Conservation (phyloP, 371 early-diverging fungal species). For the Dinochytrium kinnereticum region DNA sequence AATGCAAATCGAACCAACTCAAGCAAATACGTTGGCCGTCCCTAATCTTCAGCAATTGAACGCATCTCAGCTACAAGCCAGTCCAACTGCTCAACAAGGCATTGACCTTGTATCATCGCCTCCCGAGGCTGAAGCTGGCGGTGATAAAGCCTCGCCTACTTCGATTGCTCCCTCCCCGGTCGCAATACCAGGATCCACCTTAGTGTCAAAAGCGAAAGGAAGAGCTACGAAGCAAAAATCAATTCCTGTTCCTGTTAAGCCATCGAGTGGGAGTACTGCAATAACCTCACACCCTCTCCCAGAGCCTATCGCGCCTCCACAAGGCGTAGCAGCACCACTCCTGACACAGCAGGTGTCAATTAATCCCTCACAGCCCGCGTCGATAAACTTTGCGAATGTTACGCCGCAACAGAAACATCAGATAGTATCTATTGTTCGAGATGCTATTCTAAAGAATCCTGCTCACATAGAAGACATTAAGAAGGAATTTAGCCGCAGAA, state of each 20-base stretch:
- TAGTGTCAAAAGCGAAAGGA: background rate
- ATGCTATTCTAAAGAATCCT: background rate
- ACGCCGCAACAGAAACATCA: background rate
- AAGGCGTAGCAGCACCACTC: background rate
- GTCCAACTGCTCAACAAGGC: background rate
- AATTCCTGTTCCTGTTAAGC: no score
- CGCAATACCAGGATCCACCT: background rate
- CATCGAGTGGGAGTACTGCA: no score
- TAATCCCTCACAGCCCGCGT: background rate
- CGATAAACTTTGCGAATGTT: background rate
- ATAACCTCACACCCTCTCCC: no score
- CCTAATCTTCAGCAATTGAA: no score
- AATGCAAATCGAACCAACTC: background rate
- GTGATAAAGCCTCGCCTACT: background rate
- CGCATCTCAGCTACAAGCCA: background rate
- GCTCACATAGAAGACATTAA: background rate
- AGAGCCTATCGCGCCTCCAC: background rate
- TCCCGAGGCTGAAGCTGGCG: background rate
- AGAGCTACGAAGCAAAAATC: background rate
- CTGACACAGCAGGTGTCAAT: background rate
- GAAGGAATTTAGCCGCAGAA: background rate
- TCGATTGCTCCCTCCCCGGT: background rate
- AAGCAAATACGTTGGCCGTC: background rate
- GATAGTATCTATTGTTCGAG: background rate
- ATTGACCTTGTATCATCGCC: background rate